These are phyloP conservation scores for Suillus luteus DNA, from an alignment of 768 basidiomycete genomes.

Conservation along the genomic window DNA sequence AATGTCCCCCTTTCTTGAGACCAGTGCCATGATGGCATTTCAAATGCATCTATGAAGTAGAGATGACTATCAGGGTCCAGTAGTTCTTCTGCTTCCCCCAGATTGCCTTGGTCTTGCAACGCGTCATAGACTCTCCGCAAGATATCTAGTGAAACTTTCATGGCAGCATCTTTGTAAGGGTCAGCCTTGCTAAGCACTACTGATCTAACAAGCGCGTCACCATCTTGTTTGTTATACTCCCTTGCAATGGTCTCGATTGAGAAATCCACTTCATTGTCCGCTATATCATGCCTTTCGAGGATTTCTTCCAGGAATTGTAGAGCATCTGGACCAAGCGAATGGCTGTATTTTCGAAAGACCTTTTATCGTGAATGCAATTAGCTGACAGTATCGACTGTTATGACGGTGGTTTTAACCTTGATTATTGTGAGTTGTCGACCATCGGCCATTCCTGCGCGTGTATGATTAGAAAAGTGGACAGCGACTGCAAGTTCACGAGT, in stretches of 20 bases:
- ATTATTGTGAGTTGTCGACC: slow-evolving; percentile 44
- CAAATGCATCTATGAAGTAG: slow-evolving; percentile 85
- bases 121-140: slow-evolving; percentile 73
- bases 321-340: slow-evolving; percentile 81
- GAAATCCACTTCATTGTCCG: slow-evolving; percentile 66
- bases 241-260: slow-evolving; percentile 81
- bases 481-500: background rate
- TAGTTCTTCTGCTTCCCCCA: slow-evolving; percentile 51
- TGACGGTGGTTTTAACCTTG: slow-evolving; percentile 35
- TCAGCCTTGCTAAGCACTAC: background rate
- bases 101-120: slow-evolving; percentile 64
- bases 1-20: slow-evolving; percentile 85
- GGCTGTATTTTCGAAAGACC: slow-evolving; percentile 89
- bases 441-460: slow-evolving; percentile 35
- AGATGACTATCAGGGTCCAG: slow-evolving; percentile 84
- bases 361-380: slow-evolving; percentile 27
- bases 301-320: slow-evolving; percentile 72
- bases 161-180: slow-evolving; percentile 61
- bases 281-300: slow-evolving; percentile 69
- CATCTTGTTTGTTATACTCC: slow-evolving; percentile 90
- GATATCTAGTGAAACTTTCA: slow-evolving; percentile 76
- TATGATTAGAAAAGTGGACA: too few relatives aligned
- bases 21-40: slow-evolving; percentile 96
- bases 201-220: slow-evolving; percentile 36
- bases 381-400: slow-evolving; percentile 4